phyloP scores from a whole-genome alignment of 106 monocot genomes.

The Agapanthus africanus region DNA sequence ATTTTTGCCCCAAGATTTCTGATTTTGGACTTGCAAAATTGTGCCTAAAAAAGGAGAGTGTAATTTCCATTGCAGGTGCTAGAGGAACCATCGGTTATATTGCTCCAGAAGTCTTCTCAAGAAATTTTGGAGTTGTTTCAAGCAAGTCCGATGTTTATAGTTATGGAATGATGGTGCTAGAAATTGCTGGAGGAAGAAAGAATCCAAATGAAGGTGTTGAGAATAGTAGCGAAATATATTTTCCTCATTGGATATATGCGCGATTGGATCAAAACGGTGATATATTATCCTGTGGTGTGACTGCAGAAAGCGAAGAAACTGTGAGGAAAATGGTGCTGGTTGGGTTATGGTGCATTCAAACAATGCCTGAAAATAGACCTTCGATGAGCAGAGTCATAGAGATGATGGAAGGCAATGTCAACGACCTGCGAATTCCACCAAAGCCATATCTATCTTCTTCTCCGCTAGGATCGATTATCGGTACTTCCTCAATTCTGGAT shows the following conservation, averaged over 20 bases:
- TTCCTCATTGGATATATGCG: slow-evolving; percentile 24
- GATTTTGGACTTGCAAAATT: slow-evolving; percentile 40
- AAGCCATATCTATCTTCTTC: slow-evolving; percentile 7
- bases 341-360: slow-evolving; percentile 19
- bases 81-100: slow-evolving; percentile 42
- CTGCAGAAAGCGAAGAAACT: slow-evolving; percentile 7
- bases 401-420: slow-evolving; percentile 22
- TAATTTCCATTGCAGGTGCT: slow-evolving; percentile 16
- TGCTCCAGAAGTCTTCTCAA: slow-evolving; percentile 28
- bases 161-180: slow-evolving; percentile 39
- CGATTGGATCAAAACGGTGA: background rate
- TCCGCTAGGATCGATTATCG: too few relatives aligned
- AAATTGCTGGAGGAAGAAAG: slow-evolving; percentile 24
- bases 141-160: slow-evolving; percentile 41
- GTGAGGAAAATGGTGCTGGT: slow-evolving; percentile 11
- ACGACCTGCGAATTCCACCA: slow-evolving; percentile 16
- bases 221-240: slow-evolving; percentile 20
- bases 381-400: slow-evolving; percentile 14
- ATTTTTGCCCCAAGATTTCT: slow-evolving; percentile 33
- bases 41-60: slow-evolving; percentile 21
- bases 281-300: background rate
- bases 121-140: slow-evolving; percentile 19
- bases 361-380: slow-evolving; percentile 13
- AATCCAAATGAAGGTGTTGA: slow-evolving; percentile 4
- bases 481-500: too few relatives aligned